These are phyloP conservation scores for Talaromyces nanjingensis DNA, from an alignment of 495 filamentous ascomycete species.

Conservation along the genomic window DNA sequence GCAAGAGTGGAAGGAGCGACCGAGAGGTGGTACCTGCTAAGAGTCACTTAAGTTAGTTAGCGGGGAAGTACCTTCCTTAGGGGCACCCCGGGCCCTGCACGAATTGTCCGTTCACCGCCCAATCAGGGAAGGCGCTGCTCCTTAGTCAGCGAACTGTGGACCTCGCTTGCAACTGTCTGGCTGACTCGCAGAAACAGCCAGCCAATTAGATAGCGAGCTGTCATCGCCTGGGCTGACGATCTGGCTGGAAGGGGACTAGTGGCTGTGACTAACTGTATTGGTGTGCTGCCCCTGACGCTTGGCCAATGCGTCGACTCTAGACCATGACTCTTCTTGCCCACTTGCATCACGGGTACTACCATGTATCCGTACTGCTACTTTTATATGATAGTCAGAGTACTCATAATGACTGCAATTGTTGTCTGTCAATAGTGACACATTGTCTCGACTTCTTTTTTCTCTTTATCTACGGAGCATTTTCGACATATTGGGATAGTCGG, in stretches of 20 bases:
- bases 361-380: no score
- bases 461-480: background rate
- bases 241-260: background rate
- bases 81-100: background rate
- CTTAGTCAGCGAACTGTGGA: background rate
- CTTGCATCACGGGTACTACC: background rate
- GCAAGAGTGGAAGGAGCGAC: background rate
- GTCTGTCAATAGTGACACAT: background rate
- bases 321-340: background rate
- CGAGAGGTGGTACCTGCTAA: background rate
- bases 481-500: background rate
- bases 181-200: background rate
- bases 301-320: background rate
- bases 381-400: no score
- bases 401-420: background rate
- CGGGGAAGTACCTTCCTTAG: background rate
- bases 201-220: background rate
- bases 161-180: background rate
- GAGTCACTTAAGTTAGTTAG: background rate
- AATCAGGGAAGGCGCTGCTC: background rate
- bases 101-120: background rate
- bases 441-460: background rate
- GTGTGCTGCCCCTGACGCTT: background rate
- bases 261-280: background rate
- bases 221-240: background rate